A percentile compares a stretch with the other conserved stretches of the same genome.
Conservation (phyloP, 2,329 filamentous ascomycete genomes). For the Tolypocladium cylindrosporum region DNA sequence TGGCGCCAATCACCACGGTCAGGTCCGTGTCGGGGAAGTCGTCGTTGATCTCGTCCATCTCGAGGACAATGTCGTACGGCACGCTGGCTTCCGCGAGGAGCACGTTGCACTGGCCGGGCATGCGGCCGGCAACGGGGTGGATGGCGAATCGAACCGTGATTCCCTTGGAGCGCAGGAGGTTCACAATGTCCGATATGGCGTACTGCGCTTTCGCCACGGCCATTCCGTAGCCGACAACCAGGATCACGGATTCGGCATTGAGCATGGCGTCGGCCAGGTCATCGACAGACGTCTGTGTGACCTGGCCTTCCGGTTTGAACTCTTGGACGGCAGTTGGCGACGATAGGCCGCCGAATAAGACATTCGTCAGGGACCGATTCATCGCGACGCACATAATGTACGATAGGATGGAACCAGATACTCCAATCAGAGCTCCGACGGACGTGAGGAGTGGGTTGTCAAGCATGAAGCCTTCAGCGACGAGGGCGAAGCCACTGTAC, state of each 20-base stretch:
- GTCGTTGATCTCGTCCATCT: slow-evolving; percentile 96
- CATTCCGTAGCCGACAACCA: slow-evolving; percentile 90
- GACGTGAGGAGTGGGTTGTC: slow-evolving; percentile 78
- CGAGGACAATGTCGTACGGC: slow-evolving; percentile 83
- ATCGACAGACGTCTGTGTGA: slow-evolving; percentile 70
- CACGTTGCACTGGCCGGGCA: slow-evolving; percentile 92
- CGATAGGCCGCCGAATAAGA: slow-evolving; percentile 66
- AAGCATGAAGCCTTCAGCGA: slow-evolving; percentile 87
- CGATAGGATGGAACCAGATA: slow-evolving; percentile 79
- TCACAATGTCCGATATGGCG: slow-evolving; percentile 74
- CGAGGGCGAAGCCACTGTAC: slow-evolving; percentile 82
- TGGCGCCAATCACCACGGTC: slow-evolving; percentile 81
- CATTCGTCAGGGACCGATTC: slow-evolving; percentile 84
- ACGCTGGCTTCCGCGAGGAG: slow-evolving; percentile 80
- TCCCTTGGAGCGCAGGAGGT: slow-evolving; percentile 61
- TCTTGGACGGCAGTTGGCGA: slow-evolving; percentile 48
- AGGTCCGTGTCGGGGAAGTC: slow-evolving; percentile 81
- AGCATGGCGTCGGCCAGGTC: slow-evolving; percentile 68
- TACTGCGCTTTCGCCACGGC: slow-evolving; percentile 91
- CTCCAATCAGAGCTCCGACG: slow-evolving; percentile 78
- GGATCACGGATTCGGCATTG: slow-evolving; percentile 76
- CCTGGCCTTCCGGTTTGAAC: slow-evolving; percentile 68
- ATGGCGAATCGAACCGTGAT: slow-evolving; percentile 83
- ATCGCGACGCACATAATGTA: slow-evolving; percentile 85
- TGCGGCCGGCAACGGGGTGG: slow-evolving; percentile 80